Evolutionary conservation across 768 basidiomycete genomes (phyloP), one percentile per base, ranked within the genome.

Genomic region (Lactifluus volemus): DNA sequence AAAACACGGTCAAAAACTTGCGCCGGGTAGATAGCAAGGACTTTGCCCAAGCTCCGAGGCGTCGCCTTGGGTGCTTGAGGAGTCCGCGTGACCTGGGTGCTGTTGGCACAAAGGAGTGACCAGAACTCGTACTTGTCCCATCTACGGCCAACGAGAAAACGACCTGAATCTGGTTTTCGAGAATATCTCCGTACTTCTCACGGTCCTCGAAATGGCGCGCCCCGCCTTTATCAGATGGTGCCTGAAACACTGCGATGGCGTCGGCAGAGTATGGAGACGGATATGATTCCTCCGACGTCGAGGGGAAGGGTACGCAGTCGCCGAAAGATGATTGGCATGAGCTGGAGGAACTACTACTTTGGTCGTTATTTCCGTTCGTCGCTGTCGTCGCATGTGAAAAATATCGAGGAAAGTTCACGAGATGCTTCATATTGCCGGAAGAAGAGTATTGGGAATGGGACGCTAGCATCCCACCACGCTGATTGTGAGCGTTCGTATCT

Each of bases 251-350:
- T 8, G 56, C 61, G 25, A 58, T 17, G 30, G 56, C 61, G 29
- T 63, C 56, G 9, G 52, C 21, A 4, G 61, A 63, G 52, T 44
- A 49, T 19, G 56, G 56, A 14, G 61, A 63, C 10, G 61, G 61
- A 49, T 58, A 58, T 5, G 61, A 58, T 30, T 63, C 61, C 21
- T 58, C 61, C 5, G 56, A 53, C 4, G 39, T 58, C 12, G 47
- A 44, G 1, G 61, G 61, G 17, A 53, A 57, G 34, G 55, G 56
- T 12, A 49, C 6, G 25, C 29, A 30, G 15, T 29, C 21, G 30
- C 30, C 30, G 8, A 10, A 17, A 12, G 29, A 44, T n/a, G 52
- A 36, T 12, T 25, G 55, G 9, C 17, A 14, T 5, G 30, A 49
- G 52, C 15, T 48, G 34, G 48, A 17, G 25, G 61, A 58, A 17